These are phyloP conservation scores for Penicillium paxilli DNA, from an alignment of 495 filamentous ascomycete species.

Conservation along the genomic window DNA sequence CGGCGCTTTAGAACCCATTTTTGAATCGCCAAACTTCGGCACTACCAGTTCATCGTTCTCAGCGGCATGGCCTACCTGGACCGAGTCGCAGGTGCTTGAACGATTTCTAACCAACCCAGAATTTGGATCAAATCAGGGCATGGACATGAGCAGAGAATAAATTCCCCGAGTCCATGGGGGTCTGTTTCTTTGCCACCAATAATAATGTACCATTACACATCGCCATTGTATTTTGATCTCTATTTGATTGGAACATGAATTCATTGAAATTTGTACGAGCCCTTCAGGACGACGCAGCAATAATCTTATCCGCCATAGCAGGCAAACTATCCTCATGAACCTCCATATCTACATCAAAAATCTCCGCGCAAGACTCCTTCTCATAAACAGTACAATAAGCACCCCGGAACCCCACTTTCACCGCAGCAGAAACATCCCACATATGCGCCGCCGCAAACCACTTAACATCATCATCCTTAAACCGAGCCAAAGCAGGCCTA, in stretches of 20 bases:
- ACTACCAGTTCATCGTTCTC: conserved; percentile 13
- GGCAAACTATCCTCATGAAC: conserved; percentile 27
- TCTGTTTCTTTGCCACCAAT: neutral
- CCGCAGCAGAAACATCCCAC: conserved; percentile 42
- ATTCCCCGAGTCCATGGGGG: neutral
- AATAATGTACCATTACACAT: neutral
- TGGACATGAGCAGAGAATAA: neutral
- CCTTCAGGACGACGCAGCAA: conserved; percentile 16
- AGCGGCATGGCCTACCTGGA: conserved; percentile 22
- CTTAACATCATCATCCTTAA: conserved; percentile 17
- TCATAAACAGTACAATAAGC: conserved; percentile 37
- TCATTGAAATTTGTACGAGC: neutral
- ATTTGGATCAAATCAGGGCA: neutral
- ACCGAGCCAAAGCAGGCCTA: conserved; percentile 12
- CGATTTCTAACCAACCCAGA: conserved; percentile 18
- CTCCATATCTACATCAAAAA: conserved; percentile 29
- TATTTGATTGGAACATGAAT: no score
- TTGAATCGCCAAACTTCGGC: conserved; percentile 20
- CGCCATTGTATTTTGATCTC: no score
- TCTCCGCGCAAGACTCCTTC: conserved; percentile 31
- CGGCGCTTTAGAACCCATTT: conserved; percentile 9
- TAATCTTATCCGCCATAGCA: conserved; percentile 30
- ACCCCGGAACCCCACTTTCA: conserved; percentile 28
- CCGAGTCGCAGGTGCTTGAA: conserved; percentile 23
- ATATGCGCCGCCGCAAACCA: conserved; percentile 43